Percentiles rank a stretch among this genome's conserved stretches.
These are phyloP conservation scores for Inonotus hispidus DNA, from an alignment of 1,284 basidiomycete genomes.

Conservation along the genomic window DNA sequence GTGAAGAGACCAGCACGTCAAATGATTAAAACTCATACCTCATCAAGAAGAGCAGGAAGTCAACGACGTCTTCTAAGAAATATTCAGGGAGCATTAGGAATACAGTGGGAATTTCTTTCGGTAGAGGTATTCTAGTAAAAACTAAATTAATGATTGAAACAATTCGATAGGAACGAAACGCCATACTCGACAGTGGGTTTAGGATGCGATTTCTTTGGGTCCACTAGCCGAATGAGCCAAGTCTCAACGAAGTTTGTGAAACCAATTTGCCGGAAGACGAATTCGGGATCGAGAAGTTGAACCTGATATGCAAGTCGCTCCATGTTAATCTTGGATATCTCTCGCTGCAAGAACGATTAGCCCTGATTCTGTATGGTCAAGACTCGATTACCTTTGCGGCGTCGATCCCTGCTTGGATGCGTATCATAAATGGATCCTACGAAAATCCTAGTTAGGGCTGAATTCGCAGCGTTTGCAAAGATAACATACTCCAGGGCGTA, in stretches of 20 bases:
- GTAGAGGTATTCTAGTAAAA: slow-evolving; percentile 69
- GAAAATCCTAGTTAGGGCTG: not conserved
- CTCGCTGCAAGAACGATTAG: slow-evolving; percentile 37
- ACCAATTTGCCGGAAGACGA: slow-evolving; percentile 73
- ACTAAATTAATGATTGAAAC: not conserved
- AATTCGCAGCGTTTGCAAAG: slow-evolving; percentile 16
- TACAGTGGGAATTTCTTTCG: slow-evolving; percentile 75
- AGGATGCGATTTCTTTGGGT: slow-evolving; percentile 80
- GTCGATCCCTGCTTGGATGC: slow-evolving; percentile 63
- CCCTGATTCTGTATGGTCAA: not conserved
- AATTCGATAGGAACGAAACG: not conserved
- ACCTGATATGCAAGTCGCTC: slow-evolving; percentile 78
- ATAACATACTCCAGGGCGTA: slow-evolving; percentile 67
- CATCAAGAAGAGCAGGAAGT: slow-evolving; percentile 81
- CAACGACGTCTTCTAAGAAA: slow-evolving; percentile 90
- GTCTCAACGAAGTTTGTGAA: slow-evolving; percentile 90
- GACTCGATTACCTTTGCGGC: slow-evolving; percentile 55
- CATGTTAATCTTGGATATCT: slow-evolving; percentile 64
- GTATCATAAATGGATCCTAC: slow-evolving; percentile 65
- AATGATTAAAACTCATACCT: slow-evolving; percentile 42
- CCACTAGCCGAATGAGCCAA: slow-evolving; percentile 93
- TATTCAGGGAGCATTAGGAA: slow-evolving; percentile 95
- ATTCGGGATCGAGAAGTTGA: slow-evolving; percentile 83
- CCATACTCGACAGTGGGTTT: slow-evolving; percentile 60
- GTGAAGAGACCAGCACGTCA: not conserved